These are phyloP conservation scores for Cryptosporidium parvum DNA, from an alignment of 169 alveolate species.

Conservation along the genomic window DNA sequence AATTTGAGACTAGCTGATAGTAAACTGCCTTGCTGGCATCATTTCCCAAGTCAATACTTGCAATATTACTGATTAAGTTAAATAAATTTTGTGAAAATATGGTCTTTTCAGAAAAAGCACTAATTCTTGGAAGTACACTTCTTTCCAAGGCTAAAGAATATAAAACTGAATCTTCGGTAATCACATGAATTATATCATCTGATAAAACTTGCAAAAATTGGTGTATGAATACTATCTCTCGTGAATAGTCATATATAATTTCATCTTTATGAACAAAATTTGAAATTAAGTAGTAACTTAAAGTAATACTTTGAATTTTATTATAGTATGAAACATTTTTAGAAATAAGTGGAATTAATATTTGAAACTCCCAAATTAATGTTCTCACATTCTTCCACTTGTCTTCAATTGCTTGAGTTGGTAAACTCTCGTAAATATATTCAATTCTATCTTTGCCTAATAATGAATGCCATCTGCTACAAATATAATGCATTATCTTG, in stretches of 20 bases:
- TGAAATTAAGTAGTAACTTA: conserved; percentile 5
- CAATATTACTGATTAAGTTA: background rate
- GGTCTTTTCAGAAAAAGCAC: background rate
- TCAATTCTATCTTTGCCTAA: background rate
- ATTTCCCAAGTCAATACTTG: conserved; percentile 8
- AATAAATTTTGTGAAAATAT: background rate
- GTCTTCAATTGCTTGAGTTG: background rate
- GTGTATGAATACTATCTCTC: background rate
- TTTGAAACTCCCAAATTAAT: conserved; percentile 26
- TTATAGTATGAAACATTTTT: background rate
- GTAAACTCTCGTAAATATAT: background rate
- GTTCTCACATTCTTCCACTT: conserved; percentile 3
- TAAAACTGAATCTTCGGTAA: conserved; percentile 9
- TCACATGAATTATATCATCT: background rate
- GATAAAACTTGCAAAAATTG: background rate
- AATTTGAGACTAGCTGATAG: conserved; percentile 22
- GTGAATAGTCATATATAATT: background rate
- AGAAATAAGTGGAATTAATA: conserved; percentile 3
- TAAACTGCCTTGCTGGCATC: background rate
- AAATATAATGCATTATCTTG: conserved; percentile 24
- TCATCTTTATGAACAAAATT: background rate
- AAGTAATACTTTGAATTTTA: conserved; percentile 36
- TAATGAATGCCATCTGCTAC: conserved; percentile 16
- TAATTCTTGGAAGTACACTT: background rate
- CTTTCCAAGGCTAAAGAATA: conserved; percentile 10